A percentile compares a stretch with the other conserved stretches of the same genome.
These are phyloP conservation scores for Plantago elongata DNA, from an alignment of 257 asterid species.

Conservation along the genomic window DNA sequence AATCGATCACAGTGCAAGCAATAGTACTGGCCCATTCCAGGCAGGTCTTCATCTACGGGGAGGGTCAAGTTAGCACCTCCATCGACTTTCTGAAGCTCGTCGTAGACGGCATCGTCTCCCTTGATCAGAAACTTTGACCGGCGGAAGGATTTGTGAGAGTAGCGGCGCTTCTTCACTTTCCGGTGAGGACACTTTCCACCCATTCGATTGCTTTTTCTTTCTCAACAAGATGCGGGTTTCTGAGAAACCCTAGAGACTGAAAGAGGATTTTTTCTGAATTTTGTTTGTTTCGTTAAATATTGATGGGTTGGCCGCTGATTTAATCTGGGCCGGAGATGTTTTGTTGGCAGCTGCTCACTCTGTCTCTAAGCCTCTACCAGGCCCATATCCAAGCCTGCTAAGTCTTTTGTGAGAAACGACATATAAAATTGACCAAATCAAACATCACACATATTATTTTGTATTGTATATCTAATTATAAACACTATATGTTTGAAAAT, in stretches of 20 bases:
- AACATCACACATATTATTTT: too few species aligned
- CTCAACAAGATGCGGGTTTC: not conserved
- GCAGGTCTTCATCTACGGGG: conserved; percentile 89
- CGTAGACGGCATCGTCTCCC: conserved; percentile 83
- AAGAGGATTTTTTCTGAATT: not conserved
- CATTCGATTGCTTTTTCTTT: conserved; percentile 29
- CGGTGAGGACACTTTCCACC: conserved; percentile 96
- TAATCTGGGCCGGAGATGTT: not conserved
- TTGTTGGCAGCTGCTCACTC: not conserved
- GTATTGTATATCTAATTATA: too few species aligned
- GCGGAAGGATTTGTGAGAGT: conserved; percentile 52
- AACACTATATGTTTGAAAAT: too few species aligned
- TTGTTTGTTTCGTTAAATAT: not conserved
- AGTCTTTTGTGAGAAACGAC: too few species aligned
- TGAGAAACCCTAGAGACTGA: conserved; percentile 30
- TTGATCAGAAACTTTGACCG: conserved; percentile 38
- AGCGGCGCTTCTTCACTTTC: conserved; percentile 41
- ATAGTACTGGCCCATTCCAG: conserved; percentile 90
- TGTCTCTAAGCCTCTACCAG: too few species aligned
- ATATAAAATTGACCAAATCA: too few species aligned
- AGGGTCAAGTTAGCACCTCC: conserved; percentile 32
- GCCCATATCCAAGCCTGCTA: too few species aligned
- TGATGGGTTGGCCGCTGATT: not conserved
- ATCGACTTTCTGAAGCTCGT: conserved; percentile 54
- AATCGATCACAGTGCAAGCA: conserved; percentile 91